Percentiles rank a stretch among this genome's conserved stretches.
These are phyloP conservation scores for Aspergillus pseudotamarii DNA, from an alignment of 2,329 filamentous ascomycete genomes.

Conservation along the genomic window DNA sequence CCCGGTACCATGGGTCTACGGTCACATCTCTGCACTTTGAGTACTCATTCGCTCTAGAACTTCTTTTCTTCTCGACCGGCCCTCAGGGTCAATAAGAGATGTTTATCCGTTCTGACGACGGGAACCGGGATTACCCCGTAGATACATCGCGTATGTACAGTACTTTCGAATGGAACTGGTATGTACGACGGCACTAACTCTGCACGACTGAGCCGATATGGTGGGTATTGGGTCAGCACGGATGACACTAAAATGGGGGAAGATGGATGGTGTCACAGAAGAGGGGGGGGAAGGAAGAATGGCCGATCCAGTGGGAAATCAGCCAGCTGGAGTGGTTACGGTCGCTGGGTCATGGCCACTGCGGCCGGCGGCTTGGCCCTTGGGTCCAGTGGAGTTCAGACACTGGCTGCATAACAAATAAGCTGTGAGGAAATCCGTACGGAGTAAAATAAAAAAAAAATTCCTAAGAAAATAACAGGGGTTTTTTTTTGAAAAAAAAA, in stretches of 20 bases:
- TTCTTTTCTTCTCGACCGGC: not conserved
- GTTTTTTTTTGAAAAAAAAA: not conserved
- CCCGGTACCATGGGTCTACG: not conserved
- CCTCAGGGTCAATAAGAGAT: not conserved
- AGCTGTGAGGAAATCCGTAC: conserved; percentile 1
- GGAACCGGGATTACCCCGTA: not conserved
- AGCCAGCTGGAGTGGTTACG: conserved; percentile 15
- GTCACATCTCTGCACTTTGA: not conserved
- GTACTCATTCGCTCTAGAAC: not conserved
- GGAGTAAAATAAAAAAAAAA: not conserved
- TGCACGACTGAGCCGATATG: conserved; percentile 23
- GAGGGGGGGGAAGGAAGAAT: conserved; percentile 10
- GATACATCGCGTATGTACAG: not conserved
- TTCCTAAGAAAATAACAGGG: not conserved
- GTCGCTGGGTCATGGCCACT: conserved; percentile 15
- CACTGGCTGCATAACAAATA: not conserved
- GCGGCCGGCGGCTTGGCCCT: conserved; percentile 12
- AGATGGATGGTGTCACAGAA: conserved; percentile 6
- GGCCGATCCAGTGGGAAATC: conserved; percentile 12
- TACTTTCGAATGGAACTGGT: not conserved
- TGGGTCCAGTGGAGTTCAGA: conserved; percentile 2
- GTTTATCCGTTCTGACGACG: not conserved
- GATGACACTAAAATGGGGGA: conserved; percentile 13
- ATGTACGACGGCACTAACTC: conserved; percentile 11
- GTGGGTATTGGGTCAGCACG: conserved; percentile 22